Evolutionary conservation across 2,329 filamentous ascomycete genomes (phyloP).

Genomic region (Pseudogymnoascus sp.): DNA sequence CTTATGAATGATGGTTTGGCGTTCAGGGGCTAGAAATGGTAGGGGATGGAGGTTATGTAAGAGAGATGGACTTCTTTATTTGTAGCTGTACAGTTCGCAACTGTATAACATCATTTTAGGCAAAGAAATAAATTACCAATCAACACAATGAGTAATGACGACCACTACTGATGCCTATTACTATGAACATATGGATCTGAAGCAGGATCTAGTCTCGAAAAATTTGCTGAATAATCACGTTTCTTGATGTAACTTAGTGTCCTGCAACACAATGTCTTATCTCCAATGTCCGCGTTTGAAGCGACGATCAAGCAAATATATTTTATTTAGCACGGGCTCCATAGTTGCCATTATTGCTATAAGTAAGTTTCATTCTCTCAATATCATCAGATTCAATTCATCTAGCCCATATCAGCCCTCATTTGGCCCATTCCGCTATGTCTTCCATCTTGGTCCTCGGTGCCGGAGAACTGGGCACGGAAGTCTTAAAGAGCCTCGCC

Average conservation of each 20-base stretch:
- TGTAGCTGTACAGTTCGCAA: background rate
- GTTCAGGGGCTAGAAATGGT: slow-evolving; percentile 4
- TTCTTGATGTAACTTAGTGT: background rate
- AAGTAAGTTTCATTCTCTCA: slow-evolving; percentile 1
- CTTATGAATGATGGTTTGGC: slow-evolving; percentile 1
- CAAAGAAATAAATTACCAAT: background rate
- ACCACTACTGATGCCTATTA: background rate
- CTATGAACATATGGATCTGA: background rate
- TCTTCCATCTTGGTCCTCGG: slow-evolving; percentile 48
- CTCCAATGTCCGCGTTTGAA: background rate
- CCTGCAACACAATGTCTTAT: background rate
- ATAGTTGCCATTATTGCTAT: background rate
- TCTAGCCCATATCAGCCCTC: background rate
- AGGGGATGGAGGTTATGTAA: slow-evolving; percentile 9
- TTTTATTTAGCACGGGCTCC: background rate
- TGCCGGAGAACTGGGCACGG: slow-evolving; percentile 55
- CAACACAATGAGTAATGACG: background rate
- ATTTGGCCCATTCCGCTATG: background rate
- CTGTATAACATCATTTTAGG: background rate
- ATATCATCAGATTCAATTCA: background rate
- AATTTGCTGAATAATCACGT: background rate
- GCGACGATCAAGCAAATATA: background rate
- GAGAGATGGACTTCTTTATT: background rate
- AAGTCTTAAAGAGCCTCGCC: slow-evolving; percentile 44
- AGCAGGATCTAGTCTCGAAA: background rate